Evolutionary conservation across 2,329 filamentous ascomycete genomes (phyloP).

Genomic region (Colletotrichum sp.): DNA sequence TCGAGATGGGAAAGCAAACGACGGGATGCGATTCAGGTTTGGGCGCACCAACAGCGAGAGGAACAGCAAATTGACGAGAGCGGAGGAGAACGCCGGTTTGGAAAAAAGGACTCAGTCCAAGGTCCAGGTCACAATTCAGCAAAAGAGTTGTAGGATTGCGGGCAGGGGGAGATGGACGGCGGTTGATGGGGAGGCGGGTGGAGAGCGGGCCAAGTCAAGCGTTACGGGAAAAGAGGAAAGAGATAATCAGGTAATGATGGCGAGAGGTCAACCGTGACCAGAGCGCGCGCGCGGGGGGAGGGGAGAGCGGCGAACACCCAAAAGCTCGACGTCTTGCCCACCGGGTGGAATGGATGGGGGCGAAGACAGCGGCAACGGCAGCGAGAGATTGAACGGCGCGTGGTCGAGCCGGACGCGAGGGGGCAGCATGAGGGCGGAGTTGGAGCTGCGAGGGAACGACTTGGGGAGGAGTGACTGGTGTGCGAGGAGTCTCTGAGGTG

Average conservation of each 20-base stretch:
- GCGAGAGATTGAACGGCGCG: not conserved
- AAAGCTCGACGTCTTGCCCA: not conserved
- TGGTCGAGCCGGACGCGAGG: not conserved
- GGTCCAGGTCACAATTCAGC: conserved; percentile 12
- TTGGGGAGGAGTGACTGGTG: not conserved
- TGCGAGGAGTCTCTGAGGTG: not conserved
- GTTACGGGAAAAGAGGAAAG: conserved; percentile 19
- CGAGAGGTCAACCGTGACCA: not conserved
- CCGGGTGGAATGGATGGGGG: not conserved
- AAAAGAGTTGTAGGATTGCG: not conserved
- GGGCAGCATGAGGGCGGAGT: not conserved
- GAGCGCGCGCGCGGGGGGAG: not conserved
- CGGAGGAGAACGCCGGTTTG: not conserved
- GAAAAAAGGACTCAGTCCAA: not conserved
- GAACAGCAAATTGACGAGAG: not conserved
- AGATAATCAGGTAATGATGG: conserved; percentile 4
- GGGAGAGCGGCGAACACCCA: not conserved
- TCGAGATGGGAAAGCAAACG: conserved; percentile 1
- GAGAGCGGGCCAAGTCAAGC: conserved; percentile 1
- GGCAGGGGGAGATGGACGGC: not conserved
- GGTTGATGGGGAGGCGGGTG: conserved; percentile 6
- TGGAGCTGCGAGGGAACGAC: not conserved
- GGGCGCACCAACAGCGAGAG: not conserved
- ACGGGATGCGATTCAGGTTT: not conserved
- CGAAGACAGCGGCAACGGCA: not conserved